Base-by-base conservation (phyloP, 148 eudicot species). In the Euryodendron excelsum region DNA sequence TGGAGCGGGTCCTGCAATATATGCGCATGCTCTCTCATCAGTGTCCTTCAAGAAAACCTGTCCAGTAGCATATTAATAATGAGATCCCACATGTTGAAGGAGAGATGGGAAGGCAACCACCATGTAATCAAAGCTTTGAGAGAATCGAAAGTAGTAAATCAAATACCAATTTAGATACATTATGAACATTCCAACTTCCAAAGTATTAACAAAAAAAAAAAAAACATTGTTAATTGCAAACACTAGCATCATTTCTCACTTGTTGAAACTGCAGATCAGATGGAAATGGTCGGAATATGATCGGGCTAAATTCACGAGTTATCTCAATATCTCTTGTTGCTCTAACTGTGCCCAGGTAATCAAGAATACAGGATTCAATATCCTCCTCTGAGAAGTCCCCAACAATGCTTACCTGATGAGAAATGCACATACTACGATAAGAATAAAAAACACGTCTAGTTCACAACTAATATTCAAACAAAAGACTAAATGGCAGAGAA, bases 11-110 rank as follows among this genome's bases (percentile, higher is more conserved):
- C 99, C 99, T 17, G 99, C 99, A 83, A 93, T 93, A 77, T 92
- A 96, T 36, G 99, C 99, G 83, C 99, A 93, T 34, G 99, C 99
- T 86, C 99, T 89, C 88, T 96, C 99, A 85, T 96, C 99, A 28
- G 99, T 96, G 85, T 96, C 99, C 84, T 92, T 93, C 78, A 96
- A 75, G 80, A 88, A 91, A 69, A 96, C 96, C 99, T 96, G 86
- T 67, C 48, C 76, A 63, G 27, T 36, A 47, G 27, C 39, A 73
- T 39, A 63, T 30, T 70, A 28, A 31, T 20, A 70, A 62, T 61
- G 33, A 39, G 68, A 30, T 23, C 75, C 45, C 23, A 58, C 4
- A 25, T 69, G 58, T 62, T 8, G 52, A 55, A 44, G 52, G 27
- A 69, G 10, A 34, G 9, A 48, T 14, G 33, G 41, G 31, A 64